Percentiles rank a stretch among this genome's conserved stretches.
Conservation (phyloP, 495 filamentous ascomycete species). For the Daldinia caldariorum region DNA sequence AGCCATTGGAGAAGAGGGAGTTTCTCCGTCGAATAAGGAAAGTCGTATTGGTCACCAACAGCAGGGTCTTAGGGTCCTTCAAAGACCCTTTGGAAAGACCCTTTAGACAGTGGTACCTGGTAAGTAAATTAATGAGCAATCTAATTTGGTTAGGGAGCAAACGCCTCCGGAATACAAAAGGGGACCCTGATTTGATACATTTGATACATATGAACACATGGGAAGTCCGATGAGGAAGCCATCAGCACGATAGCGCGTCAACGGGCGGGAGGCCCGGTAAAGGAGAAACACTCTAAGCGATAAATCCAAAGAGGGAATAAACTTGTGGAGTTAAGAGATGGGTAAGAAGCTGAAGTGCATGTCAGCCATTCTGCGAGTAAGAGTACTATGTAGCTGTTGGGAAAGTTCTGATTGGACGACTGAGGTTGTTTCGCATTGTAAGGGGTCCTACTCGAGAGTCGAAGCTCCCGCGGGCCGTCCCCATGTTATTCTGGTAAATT, state of each 20-base stretch:
- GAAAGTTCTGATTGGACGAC: conserved; percentile 38
- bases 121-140: conserved; percentile 34
- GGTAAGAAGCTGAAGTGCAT: conserved; percentile 40
- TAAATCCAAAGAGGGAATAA: conserved; percentile 19
- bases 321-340: conserved; percentile 23
- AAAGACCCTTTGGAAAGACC: conserved; percentile 6
- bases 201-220: conserved; percentile 13
- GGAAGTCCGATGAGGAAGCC: conserved; percentile 25
- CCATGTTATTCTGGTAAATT: conserved; percentile 22
- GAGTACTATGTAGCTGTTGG: conserved; percentile 36
- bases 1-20: conserved; percentile 29
- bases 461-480: conserved; percentile 38
- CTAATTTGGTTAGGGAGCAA: conserved; percentile 35
- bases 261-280: conserved; percentile 32
- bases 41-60: conserved; percentile 34
- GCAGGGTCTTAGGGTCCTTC: conserved; percentile 21
- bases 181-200: conserved; percentile 18
- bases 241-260: conserved; percentile 19
- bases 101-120: conserved; percentile 33
- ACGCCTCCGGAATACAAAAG: conserved; percentile 25
- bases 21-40: conserved; percentile 26
- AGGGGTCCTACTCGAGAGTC: conserved; percentile 40
- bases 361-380: conserved; percentile 37
- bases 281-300: conserved; percentile 23
- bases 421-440: conserved; percentile 24